Conservation (phyloP, 805 yeast species). For the Deakozyma indianensis region DNA sequence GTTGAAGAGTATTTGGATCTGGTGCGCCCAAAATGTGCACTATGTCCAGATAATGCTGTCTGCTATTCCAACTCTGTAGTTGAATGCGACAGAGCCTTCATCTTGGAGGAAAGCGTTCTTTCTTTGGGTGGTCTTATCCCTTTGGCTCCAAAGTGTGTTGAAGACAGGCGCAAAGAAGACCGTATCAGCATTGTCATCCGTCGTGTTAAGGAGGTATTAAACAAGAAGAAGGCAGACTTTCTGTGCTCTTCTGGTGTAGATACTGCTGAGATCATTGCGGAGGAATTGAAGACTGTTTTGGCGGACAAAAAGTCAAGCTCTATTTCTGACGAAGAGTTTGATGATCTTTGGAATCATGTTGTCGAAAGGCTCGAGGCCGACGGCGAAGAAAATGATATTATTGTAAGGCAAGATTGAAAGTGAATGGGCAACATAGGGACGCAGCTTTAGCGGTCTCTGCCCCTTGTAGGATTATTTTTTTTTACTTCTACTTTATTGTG, state of each 20-base stretch:
- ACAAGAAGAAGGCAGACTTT: conserved; percentile 14
- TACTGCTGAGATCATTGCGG: conserved; percentile 23
- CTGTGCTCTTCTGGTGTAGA: conserved; percentile 18
- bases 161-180: conserved; percentile 43
- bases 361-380: conserved; percentile 41
- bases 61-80: conserved; percentile 49
- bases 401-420: conserved; percentile 10
- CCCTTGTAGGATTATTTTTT: no score
- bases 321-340: conserved; percentile 43
- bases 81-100: conserved; percentile 58
- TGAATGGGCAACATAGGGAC: not conserved
- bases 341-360: conserved; percentile 60
- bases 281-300: conserved; percentile 15
- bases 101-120: conserved; percentile 37
- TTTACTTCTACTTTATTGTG: no score
- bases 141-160: conserved; percentile 48
- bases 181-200: conserved; percentile 36
- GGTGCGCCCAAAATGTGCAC: conserved; percentile 48
- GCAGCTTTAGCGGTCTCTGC: not conserved
- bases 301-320: conserved; percentile 11
- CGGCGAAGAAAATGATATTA: conserved; percentile 10
- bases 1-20: conserved; percentile 24
- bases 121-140: conserved; percentile 45
- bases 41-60: conserved; percentile 70
- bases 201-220: conserved; percentile 40